Evolutionary conservation across 257 asterid genomes (phyloP), one percentile per base, ranked within the genome.

Genomic region (Dorcoceras hygrometricum): DNA sequence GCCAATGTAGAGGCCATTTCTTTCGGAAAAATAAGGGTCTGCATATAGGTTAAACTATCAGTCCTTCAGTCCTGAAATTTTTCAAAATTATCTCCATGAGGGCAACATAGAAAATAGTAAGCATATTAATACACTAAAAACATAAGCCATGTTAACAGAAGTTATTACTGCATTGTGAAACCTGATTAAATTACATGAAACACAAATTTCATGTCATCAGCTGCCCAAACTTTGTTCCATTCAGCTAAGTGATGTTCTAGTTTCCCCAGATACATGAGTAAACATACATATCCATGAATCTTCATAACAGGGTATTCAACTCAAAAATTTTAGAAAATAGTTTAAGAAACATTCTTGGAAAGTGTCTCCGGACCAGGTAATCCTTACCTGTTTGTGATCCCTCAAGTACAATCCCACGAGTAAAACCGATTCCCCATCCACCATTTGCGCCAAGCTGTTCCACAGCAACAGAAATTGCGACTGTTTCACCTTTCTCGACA

Each of bases 381-480:
- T 67, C 19, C 80, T 74, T 92, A 80, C 99, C 99, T 83, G 82
- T 60, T 50, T 77, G 58, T 58, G 86, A 83, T 78, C 95, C 97
- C 74, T 88, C 97, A 39, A 93, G 83, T 46, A 79, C 80, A 68
- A 89, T 93, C 48, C 99, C 99, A 60, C 99, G 97, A 46, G 99
- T 93, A 55, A 93, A 83, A 75, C 95, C 96, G 73, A 84, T 78
- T 62, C 86, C 85, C 99, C 99, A 90, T 70, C 95, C 96, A 70
- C 97, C 87, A 71, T 84, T 91, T 55, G 83, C 43, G 71, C 76
- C 74, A 27, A 85, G 91, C 77, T 85, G 99, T 81, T 93, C 99
- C 75, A 88, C 70, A 61, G 95, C 91, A 79, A 93, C 96, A 29
- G 97, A 90, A 75, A 93, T 95, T 66, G 99, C 95, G 70, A 93